Evolutionary conservation across 176 grass and related monocot species (phyloP).

Genomic region (Cenchrus fungigraminus): DNA sequence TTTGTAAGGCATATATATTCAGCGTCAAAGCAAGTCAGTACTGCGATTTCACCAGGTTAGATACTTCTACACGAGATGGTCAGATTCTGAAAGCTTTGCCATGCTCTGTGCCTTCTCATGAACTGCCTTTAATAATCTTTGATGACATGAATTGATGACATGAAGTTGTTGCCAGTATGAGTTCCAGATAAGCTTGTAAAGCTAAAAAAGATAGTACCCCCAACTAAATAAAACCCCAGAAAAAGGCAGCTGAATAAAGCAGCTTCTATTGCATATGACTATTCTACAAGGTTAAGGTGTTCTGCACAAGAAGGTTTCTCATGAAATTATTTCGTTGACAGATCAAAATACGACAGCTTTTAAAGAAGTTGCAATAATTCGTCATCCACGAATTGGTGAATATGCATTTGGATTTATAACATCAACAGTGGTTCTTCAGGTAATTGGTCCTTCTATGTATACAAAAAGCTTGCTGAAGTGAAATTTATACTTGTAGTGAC

Average conservation of each 20-base stretch:
- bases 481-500: not conserved
- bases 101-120: not conserved
- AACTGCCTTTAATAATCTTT: not conserved
- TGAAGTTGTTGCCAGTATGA: not conserved
- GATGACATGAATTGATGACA: not conserved
- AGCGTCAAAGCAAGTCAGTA: constrained; percentile 99
- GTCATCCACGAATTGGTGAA: constrained; percentile 95
- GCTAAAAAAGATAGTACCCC: not conserved
- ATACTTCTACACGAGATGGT: constrained; percentile 1
- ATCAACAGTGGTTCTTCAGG: constrained; percentile 91
- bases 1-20: constrained; percentile 96
- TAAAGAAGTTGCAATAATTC: constrained; percentile 99
- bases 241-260: not conserved
- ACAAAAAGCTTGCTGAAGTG: constrained; percentile 8
- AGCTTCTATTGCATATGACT: not conserved
- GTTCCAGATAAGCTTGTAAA: constrained; percentile 4
- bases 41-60: constrained; percentile 97
- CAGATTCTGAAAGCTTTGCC: not conserved
- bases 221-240: not conserved
- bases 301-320: constrained; percentile 11
- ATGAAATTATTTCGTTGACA: constrained; percentile 45
- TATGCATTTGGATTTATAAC: constrained; percentile 99
- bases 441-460: constrained; percentile 45
- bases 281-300: not conserved
- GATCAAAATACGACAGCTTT: constrained; percentile 99